These are phyloP conservation scores for Narthecium ossifragum DNA, from an alignment of 106 monocot species.

Conservation along the genomic window DNA sequence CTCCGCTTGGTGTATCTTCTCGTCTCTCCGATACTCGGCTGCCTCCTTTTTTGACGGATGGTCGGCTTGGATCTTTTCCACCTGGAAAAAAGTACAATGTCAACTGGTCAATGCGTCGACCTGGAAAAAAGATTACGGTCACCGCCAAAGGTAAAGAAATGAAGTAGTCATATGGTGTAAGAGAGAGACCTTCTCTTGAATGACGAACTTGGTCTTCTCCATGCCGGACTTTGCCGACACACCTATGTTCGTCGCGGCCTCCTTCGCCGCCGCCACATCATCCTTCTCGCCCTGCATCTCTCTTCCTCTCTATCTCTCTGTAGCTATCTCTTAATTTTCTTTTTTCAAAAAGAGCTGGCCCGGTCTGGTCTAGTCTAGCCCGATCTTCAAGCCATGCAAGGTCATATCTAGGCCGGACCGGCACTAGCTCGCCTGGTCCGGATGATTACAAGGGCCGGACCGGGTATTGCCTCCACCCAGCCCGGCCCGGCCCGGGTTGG, in stretches of 20 bases:
- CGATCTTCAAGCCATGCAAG: too few species aligned
- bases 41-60: constrained; percentile 41
- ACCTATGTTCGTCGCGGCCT: constrained; percentile 39
- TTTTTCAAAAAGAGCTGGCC: too few species aligned
- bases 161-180: background rate
- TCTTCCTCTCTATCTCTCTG: too few species aligned
- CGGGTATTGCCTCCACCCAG: too few species aligned
- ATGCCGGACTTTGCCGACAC: constrained; percentile 58
- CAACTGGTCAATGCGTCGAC: background rate
- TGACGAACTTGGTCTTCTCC: constrained; percentile 61
- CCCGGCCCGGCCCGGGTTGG: too few species aligned
- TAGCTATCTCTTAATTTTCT: too few species aligned
- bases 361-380: too few species aligned
- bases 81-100: constrained; percentile 18
- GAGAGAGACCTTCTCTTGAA: constrained; percentile 41
- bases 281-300: constrained; percentile 39
- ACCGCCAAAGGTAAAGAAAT: background rate
- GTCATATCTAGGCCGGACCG: too few species aligned
- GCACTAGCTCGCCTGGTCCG: too few species aligned
- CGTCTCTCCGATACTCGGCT: constrained; percentile 34
- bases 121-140: background rate
- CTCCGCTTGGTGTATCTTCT: constrained; percentile 27
- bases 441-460: too few species aligned
- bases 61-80: constrained; percentile 43
- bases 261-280: constrained; percentile 35